A percentile compares a stretch with the other conserved stretches of the same genome.
phyloP scores from a whole-genome alignment of 2,329 filamentous ascomycete species.

The Trichoderma sp. region DNA sequence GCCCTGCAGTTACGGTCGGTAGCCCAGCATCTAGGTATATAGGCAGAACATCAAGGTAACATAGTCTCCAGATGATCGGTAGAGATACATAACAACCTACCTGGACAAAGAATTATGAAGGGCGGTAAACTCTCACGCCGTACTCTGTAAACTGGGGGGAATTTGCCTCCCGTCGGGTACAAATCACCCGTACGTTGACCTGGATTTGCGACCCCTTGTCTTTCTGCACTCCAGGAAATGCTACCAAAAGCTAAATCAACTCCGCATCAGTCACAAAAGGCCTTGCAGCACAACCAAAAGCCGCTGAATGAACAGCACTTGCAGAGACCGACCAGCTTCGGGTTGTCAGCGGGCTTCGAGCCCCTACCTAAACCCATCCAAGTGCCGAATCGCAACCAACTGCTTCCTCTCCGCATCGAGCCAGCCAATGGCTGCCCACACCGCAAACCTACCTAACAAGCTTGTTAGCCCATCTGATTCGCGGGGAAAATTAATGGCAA shows the following conservation, averaged over 20 bases:
- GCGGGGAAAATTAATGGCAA: slow-evolving; percentile 12
- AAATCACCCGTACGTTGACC: slow-evolving; percentile 11
- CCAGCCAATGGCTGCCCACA: background rate
- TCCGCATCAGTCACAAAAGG: slow-evolving; percentile 11
- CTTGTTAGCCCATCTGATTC: slow-evolving; percentile 17
- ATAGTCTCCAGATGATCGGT: too few relatives aligned
- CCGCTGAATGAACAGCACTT: too few relatives aligned
- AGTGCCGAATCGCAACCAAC: slow-evolving; percentile 4
- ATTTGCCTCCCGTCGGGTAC: slow-evolving; percentile 7
- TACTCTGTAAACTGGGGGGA: too few relatives aligned
- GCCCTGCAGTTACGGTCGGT: too few relatives aligned
- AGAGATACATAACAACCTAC: too few relatives aligned
- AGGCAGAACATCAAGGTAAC: background rate
- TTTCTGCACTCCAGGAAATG: slow-evolving; percentile 22
- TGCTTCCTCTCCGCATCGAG: background rate
- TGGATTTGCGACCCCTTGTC: slow-evolving; percentile 7
- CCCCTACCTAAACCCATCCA: background rate
- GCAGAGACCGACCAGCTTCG: background rate
- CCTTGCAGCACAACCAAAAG: background rate
- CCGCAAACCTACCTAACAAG: slow-evolving; percentile 9
- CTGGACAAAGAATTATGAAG: too few relatives aligned
- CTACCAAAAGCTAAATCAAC: slow-evolving; percentile 17
- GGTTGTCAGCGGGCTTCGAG: background rate
- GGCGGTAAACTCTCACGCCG: too few relatives aligned
- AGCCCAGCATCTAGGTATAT: too few relatives aligned